Base-by-base conservation (phyloP, 192 early-diverging fungal genomes). In the Endogone sp. region DNA sequence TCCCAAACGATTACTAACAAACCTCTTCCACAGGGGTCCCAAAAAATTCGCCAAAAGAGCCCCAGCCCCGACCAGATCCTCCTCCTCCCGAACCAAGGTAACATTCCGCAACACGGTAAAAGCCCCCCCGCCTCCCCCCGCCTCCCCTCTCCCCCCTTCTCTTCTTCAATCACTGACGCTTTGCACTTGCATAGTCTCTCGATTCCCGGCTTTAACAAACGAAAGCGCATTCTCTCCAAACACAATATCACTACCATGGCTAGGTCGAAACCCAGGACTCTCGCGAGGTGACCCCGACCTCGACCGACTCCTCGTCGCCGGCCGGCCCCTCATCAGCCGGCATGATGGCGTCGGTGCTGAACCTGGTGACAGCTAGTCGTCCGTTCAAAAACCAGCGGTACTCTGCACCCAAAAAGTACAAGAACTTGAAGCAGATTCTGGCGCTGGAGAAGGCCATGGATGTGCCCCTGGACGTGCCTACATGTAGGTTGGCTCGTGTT, bases 371-470 rank as follows among this genome's bases (percentile, higher is more conserved):
- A 16, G 37, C 16, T 6, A 49, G 37, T 49, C 37, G 37, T 16
- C 37, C 37, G 37, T 49, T 49, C 37, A 49, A 49, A 16, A 49
- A 49, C 37, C 37, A 49, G 9, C 37, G 37, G 6, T 49, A 49
- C 37, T 49, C 37, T 62, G 44, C 10, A 30, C 21, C 86, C 13
- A 89, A 89, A 31, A 90, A 91, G 74, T 86, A 81, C 74, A 92
- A 88, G 73, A 91, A 90, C 61, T 76, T 95, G 64, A 93, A 94
- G 65, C 94, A 95, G 75, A 86, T 95, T 11, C 74, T 93, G 3
- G 75, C 89, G 3, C 73, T 84, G 59, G 94, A 95, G 74, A 89
- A 89, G 71, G 72, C 71, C 8, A 73, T 77, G 56, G 83, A 82
- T 30, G 71, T 81, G 62, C 78, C 84, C 2, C 69, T 91, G 2